phyloP scores from a whole-genome alignment of 805 yeast genomes.

The Huiozyma naganishii region DNA sequence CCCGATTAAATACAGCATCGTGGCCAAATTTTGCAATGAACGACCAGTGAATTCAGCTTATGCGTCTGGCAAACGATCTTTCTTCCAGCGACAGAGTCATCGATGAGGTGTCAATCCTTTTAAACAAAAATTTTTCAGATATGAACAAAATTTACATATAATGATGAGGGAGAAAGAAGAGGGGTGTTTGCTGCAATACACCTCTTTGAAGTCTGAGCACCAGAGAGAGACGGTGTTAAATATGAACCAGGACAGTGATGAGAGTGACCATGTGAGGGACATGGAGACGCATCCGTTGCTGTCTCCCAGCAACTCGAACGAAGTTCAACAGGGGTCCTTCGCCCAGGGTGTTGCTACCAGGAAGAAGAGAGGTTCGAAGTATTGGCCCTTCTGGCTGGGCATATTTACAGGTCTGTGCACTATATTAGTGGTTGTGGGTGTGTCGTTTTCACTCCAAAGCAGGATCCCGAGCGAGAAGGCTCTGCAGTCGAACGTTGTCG shows the following conservation, averaged over 20 bases:
- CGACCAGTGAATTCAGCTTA: neutral
- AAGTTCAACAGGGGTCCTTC: neutral
- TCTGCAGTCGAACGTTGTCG: slow-evolving; percentile 9
- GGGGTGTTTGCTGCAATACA: too few relatives aligned
- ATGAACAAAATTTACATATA: neutral
- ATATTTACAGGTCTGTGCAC: neutral
- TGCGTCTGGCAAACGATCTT: too few relatives aligned
- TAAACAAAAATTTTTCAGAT: neutral
- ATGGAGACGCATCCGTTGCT: slow-evolving; percentile 16
- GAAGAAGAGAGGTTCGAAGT: neutral
- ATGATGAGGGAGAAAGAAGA: neutral
- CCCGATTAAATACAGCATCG: slow-evolving; percentile 84
- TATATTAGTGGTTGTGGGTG: neutral
- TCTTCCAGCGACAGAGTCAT: neutral
- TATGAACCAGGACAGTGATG: neutral
- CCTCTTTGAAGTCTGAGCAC: neutral
- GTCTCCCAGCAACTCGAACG: neutral
- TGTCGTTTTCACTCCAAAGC: neutral
- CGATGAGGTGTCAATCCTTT: neutral
- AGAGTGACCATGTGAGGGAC: neutral
- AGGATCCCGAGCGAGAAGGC: slow-evolving; percentile 5
- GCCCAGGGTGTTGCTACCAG: neutral
- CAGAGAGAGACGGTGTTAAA: neutral
- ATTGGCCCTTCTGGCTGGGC: neutral
- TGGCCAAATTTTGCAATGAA: neutral